These are phyloP conservation scores for Alternaria solani DNA, from an alignment of 2,329 filamentous ascomycete species.

Conservation along the genomic window DNA sequence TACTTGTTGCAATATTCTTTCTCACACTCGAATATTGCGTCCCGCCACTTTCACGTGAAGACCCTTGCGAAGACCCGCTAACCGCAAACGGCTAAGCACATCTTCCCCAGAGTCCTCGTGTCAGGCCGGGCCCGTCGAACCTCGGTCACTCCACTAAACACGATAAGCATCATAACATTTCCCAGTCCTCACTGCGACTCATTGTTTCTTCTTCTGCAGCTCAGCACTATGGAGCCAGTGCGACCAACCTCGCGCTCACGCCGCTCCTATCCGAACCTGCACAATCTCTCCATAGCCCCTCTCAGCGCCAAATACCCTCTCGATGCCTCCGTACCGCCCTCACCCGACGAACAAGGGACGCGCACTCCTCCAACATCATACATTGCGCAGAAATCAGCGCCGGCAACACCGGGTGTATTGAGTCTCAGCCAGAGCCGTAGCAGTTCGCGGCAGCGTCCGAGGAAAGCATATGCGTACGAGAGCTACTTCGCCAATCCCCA, in stretches of 20 bases:
- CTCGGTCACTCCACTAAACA: constrained; percentile 36
- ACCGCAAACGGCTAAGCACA: constrained; percentile 18
- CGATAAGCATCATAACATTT: constrained; percentile 11
- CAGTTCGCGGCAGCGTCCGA: constrained; percentile 48
- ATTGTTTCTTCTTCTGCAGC: not conserved
- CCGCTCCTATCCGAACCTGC: constrained; percentile 67
- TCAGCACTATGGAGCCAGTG: constrained; percentile 33
- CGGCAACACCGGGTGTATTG: constrained; percentile 59
- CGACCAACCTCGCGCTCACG: constrained; percentile 47
- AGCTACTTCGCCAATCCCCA: constrained; percentile 42
- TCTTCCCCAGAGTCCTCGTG: constrained; percentile 33
- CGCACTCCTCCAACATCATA: constrained; percentile 54
- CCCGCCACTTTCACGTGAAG: constrained; percentile 33
- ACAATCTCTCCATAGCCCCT: constrained; percentile 68
- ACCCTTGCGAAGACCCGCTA: constrained; percentile 26
- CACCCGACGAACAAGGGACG: constrained; percentile 36
- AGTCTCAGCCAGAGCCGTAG: constrained; percentile 52
- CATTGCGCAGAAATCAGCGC: constrained; percentile 58
- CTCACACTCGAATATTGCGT: not conserved
- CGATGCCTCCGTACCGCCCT: constrained; percentile 52
- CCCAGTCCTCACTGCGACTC: not conserved
- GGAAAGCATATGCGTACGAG: constrained; percentile 43
- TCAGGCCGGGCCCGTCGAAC: constrained; percentile 21
- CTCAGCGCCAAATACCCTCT: constrained; percentile 64
- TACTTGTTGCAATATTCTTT: not conserved